phyloP scores from a whole-genome alignment of 257 asterid species.

The Jaltomata sinuosa region DNA sequence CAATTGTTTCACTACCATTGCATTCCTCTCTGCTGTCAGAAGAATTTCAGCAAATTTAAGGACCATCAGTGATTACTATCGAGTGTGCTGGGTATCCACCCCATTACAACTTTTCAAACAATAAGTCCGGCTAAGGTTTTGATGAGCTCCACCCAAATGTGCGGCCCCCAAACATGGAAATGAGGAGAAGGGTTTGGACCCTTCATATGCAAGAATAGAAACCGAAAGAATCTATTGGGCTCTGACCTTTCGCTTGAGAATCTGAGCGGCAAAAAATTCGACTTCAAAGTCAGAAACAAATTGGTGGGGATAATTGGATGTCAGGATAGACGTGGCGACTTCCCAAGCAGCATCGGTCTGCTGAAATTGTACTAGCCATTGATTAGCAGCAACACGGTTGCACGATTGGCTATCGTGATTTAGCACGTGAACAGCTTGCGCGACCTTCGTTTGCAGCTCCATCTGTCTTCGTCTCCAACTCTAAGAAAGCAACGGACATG shows the following conservation, averaged over 20 bases:
- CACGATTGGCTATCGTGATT: constrained; percentile 82
- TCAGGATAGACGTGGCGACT: constrained; percentile 72
- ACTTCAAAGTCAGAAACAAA: constrained; percentile 47
- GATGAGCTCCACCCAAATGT: background rate
- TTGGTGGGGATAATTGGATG: constrained; percentile 38
- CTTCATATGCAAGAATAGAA: background rate
- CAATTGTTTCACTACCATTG: background rate
- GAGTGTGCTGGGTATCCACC: background rate
- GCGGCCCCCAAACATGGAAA: background rate
- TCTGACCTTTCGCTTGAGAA: constrained; percentile 78
- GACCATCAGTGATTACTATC: background rate
- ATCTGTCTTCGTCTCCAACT: constrained; percentile 9
- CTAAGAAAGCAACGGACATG: constrained; percentile 7
- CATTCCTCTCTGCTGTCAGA: background rate
- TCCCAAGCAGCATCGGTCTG: constrained; percentile 84
- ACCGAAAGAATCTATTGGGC: background rate
- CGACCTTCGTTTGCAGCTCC: constrained; percentile 70
- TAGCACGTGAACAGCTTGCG: constrained; percentile 81
- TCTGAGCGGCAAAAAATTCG: constrained; percentile 88
- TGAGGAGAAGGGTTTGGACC: background rate
- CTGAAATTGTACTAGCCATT: constrained; percentile 90
- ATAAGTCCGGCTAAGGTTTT: background rate
- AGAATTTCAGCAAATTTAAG: background rate
- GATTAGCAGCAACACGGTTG: constrained; percentile 90
- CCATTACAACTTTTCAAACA: background rate